These are phyloP conservation scores for Coniella vitis DNA, from an alignment of 2,329 filamentous ascomycete genomes.

Conservation along the genomic window DNA sequence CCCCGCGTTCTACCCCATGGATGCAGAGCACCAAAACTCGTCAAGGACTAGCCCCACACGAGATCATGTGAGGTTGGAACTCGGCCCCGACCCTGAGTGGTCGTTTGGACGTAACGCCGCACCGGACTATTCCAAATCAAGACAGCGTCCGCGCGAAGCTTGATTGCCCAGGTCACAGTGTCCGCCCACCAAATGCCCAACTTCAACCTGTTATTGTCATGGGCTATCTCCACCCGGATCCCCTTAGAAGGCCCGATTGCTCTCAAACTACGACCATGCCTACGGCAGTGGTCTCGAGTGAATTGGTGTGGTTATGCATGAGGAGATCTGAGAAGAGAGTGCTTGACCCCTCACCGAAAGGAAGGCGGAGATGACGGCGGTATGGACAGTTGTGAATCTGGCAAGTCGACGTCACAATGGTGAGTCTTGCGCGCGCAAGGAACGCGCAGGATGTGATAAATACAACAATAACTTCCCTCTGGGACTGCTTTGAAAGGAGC, in stretches of 20 bases:
- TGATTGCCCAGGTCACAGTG: not conserved
- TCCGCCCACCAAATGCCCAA: not conserved
- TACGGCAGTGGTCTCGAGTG: not conserved
- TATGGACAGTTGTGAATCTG: not conserved
- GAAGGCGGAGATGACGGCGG: not conserved
- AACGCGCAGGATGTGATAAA: too few relatives aligned
- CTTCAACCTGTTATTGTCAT: not conserved
- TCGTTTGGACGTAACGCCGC: too few relatives aligned
- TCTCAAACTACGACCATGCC: not conserved
- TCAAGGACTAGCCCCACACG: not conserved
- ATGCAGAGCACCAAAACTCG: too few relatives aligned
- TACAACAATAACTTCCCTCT: too few relatives aligned
- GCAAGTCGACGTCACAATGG: not conserved
- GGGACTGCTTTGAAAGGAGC: too few relatives aligned
- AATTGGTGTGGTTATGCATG: not conserved
- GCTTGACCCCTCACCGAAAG: constrained; percentile 4
- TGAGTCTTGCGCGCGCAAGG: not conserved
- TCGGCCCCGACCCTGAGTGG: too few relatives aligned
- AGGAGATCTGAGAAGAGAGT: not conserved
- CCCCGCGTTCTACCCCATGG: not conserved
- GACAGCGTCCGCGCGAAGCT: not conserved
- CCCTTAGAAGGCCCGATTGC: constrained; percentile 13
- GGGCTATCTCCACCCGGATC: not conserved
- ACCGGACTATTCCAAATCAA: not conserved
- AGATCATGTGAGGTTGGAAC: too few relatives aligned